These are phyloP conservation scores for Seiridium unicorne DNA, from an alignment of 2,329 filamentous ascomycete species.

Conservation along the genomic window DNA sequence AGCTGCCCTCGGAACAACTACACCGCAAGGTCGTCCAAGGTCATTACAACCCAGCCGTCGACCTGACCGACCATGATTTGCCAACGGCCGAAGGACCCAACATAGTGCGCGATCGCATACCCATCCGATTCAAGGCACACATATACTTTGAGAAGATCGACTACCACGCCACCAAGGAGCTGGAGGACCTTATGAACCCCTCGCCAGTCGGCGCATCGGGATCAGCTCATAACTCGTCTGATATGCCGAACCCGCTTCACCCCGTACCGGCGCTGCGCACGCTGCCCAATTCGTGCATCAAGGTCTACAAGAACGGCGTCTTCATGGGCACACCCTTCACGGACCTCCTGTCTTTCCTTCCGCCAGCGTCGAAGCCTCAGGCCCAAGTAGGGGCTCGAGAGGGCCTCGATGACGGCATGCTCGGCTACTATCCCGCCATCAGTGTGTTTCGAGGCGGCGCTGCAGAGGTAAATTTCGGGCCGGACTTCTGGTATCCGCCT, in stretches of 20 bases:
- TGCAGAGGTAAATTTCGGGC: conserved; percentile 91
- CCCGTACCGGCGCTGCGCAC: conserved; percentile 74
- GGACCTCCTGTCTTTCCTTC: conserved; percentile 85
- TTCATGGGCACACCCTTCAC: conserved; percentile 85
- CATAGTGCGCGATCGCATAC: conserved; percentile 91
- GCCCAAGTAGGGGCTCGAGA: conserved; percentile 74
- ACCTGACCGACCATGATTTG: conserved; percentile 59
- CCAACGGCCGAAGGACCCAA: conserved; percentile 64
- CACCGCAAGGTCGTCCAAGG: conserved; percentile 88
- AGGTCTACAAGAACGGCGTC: conserved; percentile 89
- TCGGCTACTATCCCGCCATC: conserved; percentile 93
- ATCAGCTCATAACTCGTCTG: conserved; percentile 34
- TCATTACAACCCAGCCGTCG: conserved; percentile 82
- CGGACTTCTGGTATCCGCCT: conserved; percentile 87
- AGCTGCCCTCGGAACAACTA: conserved; percentile 77
- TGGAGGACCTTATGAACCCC: conserved; percentile 80
- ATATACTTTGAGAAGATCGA: conserved; percentile 93
- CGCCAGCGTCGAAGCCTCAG: conserved; percentile 77
- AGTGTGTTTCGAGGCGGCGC: conserved; percentile 90
- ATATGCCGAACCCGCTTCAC: conserved; percentile 70
- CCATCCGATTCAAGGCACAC: conserved; percentile 90
- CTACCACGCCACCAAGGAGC: conserved; percentile 81
- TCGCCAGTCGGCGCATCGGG: conserved; percentile 47
- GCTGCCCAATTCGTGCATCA: conserved; percentile 81
- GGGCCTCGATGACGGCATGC: conserved; percentile 88